A percentile compares a stretch with the other conserved stretches of the same genome.
Conservation (phyloP, 345 rosid species). For the rapeseed (Brassica napus) region DNA sequence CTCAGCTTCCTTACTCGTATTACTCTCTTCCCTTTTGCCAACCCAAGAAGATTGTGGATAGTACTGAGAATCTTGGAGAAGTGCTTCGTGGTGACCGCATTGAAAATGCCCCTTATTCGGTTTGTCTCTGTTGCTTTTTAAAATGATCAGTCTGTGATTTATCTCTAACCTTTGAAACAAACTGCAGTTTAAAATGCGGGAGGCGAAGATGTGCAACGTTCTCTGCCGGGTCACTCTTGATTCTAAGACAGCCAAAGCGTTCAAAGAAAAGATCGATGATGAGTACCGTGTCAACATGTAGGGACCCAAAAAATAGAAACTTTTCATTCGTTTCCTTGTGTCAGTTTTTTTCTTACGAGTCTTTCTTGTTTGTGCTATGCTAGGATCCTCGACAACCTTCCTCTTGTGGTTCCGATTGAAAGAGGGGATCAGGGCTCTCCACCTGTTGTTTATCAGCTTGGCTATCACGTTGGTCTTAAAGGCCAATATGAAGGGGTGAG, state of each 20-base stretch:
- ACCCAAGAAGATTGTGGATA: slow-evolving; percentile 82
- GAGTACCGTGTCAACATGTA: slow-evolving; percentile 97
- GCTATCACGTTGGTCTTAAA: slow-evolving; percentile 93
- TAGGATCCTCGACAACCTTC: slow-evolving; percentile 99
- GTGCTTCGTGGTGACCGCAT: slow-evolving; percentile 99
- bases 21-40: slow-evolving; percentile 78
- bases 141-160: neutral
- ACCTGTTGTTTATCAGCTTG: slow-evolving; percentile 76
- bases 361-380: neutral
- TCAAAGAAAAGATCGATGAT: slow-evolving; percentile 91
- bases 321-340: neutral
- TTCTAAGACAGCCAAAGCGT: slow-evolving; percentile 66
- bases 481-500: slow-evolving; percentile 90
- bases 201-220: slow-evolving; percentile 81
- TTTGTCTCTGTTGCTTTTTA: slow-evolving; percentile 29
- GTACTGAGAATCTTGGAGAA: slow-evolving; percentile 99
- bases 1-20: slow-evolving; percentile 92
- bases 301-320: slow-evolving; percentile 13
- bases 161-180: slow-evolving; percentile 19
- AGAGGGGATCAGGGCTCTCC: slow-evolving; percentile 77
- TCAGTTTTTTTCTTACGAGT: slow-evolving; percentile 17
- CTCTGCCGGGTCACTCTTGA: slow-evolving; percentile 59
- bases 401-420: slow-evolving; percentile 82
- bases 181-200: slow-evolving; percentile 92
- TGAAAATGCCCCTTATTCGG: slow-evolving; percentile 88